Evolutionary conservation across 2,329 filamentous ascomycete species (phyloP), one percentile per base, ranked within the genome.

Genomic region (Neophaeococcomyces aloes): DNA sequence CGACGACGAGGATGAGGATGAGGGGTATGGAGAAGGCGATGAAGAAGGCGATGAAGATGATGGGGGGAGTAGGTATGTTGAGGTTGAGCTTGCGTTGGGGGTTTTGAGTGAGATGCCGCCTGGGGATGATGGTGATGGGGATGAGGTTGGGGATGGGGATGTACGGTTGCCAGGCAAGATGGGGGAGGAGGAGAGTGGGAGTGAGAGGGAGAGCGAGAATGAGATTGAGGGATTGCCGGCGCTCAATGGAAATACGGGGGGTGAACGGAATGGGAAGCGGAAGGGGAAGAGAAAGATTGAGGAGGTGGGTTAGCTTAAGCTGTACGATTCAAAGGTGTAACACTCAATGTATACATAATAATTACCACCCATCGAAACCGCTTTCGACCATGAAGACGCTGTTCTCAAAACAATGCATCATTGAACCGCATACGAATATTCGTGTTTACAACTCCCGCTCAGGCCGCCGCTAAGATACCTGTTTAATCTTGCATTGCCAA

Each of bases 401-500:
- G 23, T 27, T 27, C 5, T 27, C n/a, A 10, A 27, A 27, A 6
- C 23, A 27, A 27, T 27, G 23, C 23, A 27, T 6, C 5, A 27
- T 10, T 8, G 8, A 10, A 21, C 5, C 10, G 17, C 14, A 19
- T 8, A 13, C 38, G 25, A 21, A 19, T 21, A 21, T 11, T 15
- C 19, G 25, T 29, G 4, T 10, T 14, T 15, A 41, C 10, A 27
- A 21, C 17, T 23, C 32, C 17, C 25, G 7, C 13, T 29, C 25
- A 8, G 3, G 18, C 6, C 25, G 14, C 17, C 7, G 5, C 62
- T 75, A 81, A 57, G 76, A 72, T 49, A 91, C 67, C 68, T 94
- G 74, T 56, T 77, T 83, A 55, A 95, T 71, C 67, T 81, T 87
- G 72, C 88, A 95, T 56, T 84, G 71, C 89, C 89, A 95, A 51